phyloP scores from a whole-genome alignment of 2,329 filamentous ascomycete genomes.

The Thelonectria olida region DNA sequence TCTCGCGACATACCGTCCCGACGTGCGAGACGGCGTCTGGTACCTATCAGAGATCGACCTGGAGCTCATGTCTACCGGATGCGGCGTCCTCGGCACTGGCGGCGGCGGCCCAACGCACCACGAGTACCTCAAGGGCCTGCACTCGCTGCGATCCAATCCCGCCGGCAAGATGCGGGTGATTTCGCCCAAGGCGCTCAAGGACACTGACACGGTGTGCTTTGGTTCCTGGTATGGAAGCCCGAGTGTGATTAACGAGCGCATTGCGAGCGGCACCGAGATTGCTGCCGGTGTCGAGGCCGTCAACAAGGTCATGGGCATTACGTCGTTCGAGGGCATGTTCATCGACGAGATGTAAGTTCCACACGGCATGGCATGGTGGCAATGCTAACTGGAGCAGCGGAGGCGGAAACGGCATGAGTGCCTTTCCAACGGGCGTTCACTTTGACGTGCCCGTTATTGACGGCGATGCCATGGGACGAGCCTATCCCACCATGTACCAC shows the following conservation, averaged over 20 bases:
- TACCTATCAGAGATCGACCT: conserved; percentile 49
- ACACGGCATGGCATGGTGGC: accelerated
- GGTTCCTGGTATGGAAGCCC: conserved; percentile 57
- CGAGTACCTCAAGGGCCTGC: conserved; percentile 55
- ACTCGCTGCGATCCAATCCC: conserved; percentile 46
- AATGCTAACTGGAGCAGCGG: conserved; percentile 38
- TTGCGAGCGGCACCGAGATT: conserved; percentile 49
- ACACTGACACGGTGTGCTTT: conserved; percentile 51
- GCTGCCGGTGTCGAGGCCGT: conserved; percentile 48
- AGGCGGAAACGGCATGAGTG: conserved; percentile 50
- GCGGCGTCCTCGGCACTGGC: conserved; percentile 49
- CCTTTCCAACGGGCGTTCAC: conserved; percentile 44
- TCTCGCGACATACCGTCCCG: conserved; percentile 42
- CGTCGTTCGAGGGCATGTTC: conserved; percentile 46
- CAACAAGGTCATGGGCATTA: conserved; percentile 43
- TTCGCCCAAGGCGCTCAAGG: conserved; percentile 46
- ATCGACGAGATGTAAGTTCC: conserved; percentile 50
- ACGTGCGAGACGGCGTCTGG: conserved; percentile 44
- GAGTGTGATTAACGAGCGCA: conserved; percentile 50
- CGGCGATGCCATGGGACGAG: conserved; percentile 50
- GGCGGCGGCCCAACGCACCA: conserved; percentile 50
- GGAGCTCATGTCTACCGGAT: conserved; percentile 48
- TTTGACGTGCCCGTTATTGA: conserved; percentile 50
- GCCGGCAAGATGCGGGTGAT: conserved; percentile 52
- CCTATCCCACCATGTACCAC: conserved; percentile 50